Base-by-base conservation (phyloP, 257 asterid genomes). In the Ocimum tenuiflorum region DNA sequence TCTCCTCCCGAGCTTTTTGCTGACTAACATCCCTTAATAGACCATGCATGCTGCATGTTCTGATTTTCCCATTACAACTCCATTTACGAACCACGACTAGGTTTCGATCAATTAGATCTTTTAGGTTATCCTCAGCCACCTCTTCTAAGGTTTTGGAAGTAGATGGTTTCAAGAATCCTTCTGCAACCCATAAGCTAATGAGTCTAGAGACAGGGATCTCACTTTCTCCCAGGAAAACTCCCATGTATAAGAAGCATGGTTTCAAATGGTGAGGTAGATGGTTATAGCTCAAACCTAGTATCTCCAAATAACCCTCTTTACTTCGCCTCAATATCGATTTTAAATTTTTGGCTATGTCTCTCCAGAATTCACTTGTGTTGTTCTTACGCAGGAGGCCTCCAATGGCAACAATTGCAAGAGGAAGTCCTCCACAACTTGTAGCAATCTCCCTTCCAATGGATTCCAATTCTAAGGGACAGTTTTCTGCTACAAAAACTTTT, bases 391-490 rank as follows among this genome's bases (percentile, higher is more conserved):
- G 41, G n/a, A 73, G 35, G 0, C 73, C 73, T 11, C 59, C 78
- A 14, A 73, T 60, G 3, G 59, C 73, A 7, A 31, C 65, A 20
- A 73, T 39, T 50, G 65, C 56, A 0, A 73, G 65, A 29, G 78
- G 78, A 51, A 73, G 78, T 24, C 78, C 73, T 22, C 15, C 4
- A 29, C 78, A 49, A 5, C 45, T 59, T 33, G 3, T 24, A 12
- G 63, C 69, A 13, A 73, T 67, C 7, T 12, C 15, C 47, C 9
- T 59, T 27, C 78, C 78, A 15, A 35, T 35, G 23, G 23, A 31
- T 22, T 31, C 8, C 13, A 64, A 13, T 8, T 48, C 67, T 6
- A 0, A 0, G 1, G 68, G 61, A 7, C 62, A 57, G 11, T 7
- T 11, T 12, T 35, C 20, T 15, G 17, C 43, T 10, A 47, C 55